Conservation (phyloP, 441 rosid species). For the Croton laevigatus region DNA sequence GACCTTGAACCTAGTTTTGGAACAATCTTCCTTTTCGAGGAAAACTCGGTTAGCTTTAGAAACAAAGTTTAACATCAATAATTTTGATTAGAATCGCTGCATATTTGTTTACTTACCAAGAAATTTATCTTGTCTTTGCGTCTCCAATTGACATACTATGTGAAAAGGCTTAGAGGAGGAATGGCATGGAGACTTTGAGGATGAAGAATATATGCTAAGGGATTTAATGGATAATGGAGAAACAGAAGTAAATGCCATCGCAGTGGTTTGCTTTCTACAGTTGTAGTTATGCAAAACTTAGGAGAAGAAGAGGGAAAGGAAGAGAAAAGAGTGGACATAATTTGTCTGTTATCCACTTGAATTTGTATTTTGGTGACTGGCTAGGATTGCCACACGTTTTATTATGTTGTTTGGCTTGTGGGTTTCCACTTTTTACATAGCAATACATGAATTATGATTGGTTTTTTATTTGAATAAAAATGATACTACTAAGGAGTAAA, state of each 20-base stretch:
- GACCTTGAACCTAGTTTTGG: conserved; percentile 17
- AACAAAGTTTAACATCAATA: background rate
- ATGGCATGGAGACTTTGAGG: conserved; percentile 30
- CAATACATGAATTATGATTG: background rate
- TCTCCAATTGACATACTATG: conserved; percentile 30
- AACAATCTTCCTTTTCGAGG: conserved; percentile 54
- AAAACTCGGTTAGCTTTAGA: conserved; percentile 26
- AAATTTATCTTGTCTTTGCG: conserved; percentile 25
- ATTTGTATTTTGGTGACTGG: conserved; percentile 26
- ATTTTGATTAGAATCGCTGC: background rate
- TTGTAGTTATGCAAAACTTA: background rate
- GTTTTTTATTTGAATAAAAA: background rate
- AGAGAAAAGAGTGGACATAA: background rate
- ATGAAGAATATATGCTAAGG: conserved; percentile 29
- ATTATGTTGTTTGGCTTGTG: conserved; percentile 6
- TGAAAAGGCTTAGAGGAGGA: conserved; percentile 34
- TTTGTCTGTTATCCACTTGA: conserved; percentile 36
- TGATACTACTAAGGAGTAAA: too few species aligned
- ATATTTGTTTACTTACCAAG: conserved; percentile 36
- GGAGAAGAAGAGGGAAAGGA: background rate
- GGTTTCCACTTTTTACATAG: conserved; percentile 10
- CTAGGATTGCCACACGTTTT: conserved; percentile 28
- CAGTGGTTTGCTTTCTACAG: background rate
- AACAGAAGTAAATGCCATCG: conserved; percentile 61
- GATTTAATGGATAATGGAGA: conserved; percentile 49